Evolutionary conservation across 805 yeast species (phyloP).

Genomic region (Hanseniaspora taiwanica): DNA sequence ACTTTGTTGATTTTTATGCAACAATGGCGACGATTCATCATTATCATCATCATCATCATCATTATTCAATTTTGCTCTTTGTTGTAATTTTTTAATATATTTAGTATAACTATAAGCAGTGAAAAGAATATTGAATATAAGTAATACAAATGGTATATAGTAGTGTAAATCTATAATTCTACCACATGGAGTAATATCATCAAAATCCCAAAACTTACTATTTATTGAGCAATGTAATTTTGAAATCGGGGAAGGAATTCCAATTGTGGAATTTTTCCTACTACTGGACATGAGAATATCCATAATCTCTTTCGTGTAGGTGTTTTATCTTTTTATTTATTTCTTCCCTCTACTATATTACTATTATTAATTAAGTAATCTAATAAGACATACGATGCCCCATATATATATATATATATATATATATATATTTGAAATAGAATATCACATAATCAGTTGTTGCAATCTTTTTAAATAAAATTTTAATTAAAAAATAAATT

Average conservation of each 20-base stretch:
- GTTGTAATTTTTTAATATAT: not conserved
- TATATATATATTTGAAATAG: too few species aligned
- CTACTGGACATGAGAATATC: not conserved
- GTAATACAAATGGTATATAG: constrained; percentile 6
- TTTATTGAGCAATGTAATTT: not conserved
- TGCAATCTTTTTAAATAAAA: too few species aligned
- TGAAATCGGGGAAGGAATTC: not conserved
- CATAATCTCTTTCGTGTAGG: too few species aligned
- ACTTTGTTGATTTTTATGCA: constrained; percentile 2
- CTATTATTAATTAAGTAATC: too few species aligned
- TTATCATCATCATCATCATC: constrained; percentile 9
- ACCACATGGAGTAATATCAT: constrained; percentile 45
- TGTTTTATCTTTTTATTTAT: too few species aligned
- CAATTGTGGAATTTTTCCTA: not conserved
- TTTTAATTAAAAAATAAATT: too few species aligned
- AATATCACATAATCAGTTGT: too few species aligned
- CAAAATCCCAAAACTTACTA: constrained; percentile 38
- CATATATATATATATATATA: too few species aligned
- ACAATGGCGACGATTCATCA: constrained; percentile 5
- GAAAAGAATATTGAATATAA: constrained; percentile 1
- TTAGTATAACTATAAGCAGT: not conserved
- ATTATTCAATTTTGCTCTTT: constrained; percentile 4
- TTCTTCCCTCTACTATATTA: too few species aligned
- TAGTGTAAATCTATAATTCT: constrained; percentile 29
- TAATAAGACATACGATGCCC: too few species aligned